Evolutionary conservation across 371 early-diverging fungal species (phyloP).

Genomic region (Mortierella sp.): DNA sequence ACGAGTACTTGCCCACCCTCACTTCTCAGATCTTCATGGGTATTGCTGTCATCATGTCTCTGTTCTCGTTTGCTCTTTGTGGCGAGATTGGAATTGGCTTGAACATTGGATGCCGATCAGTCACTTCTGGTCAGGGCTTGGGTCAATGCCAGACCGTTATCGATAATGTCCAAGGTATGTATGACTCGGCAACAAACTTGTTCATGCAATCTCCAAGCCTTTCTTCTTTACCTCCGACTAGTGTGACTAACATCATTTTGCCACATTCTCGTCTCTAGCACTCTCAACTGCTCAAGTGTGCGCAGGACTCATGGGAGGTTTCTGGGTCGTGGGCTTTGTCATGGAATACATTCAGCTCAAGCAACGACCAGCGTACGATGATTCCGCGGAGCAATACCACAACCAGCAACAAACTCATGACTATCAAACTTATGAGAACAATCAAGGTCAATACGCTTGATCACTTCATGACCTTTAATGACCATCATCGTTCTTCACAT

Average conservation of each 20-base stretch:
- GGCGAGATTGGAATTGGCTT: conserved; percentile 43
- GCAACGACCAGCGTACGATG: conserved; percentile 10
- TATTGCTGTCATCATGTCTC: conserved; percentile 5
- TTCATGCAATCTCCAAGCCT: too few species aligned
- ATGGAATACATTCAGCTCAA: conserved; percentile 32
- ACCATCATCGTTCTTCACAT: too few species aligned
- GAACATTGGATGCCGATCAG: conserved; percentile 17
- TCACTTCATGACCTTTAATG: too few species aligned
- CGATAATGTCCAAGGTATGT: conserved; percentile 22
- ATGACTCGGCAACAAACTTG: too few species aligned
- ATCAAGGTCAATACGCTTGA: too few species aligned
- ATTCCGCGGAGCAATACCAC: conserved; percentile 1
- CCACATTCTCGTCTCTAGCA: too few species aligned
- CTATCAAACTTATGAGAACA: not conserved
- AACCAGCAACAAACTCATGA: not conserved
- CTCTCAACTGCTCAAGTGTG: conserved; percentile 29
- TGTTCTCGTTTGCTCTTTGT: conserved; percentile 35
- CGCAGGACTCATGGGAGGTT: conserved; percentile 44
- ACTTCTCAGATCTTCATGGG: conserved; percentile 14
- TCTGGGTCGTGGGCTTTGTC: conserved; percentile 16
- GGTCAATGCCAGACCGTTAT: conserved; percentile 2
- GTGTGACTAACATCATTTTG: not conserved
- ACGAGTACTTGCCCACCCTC: conserved; percentile 16
- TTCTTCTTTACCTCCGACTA: too few species aligned
- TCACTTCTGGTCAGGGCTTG: not conserved